Base-by-base conservation (phyloP, 805 yeast species). In the Grigorovia humatica region DNA sequence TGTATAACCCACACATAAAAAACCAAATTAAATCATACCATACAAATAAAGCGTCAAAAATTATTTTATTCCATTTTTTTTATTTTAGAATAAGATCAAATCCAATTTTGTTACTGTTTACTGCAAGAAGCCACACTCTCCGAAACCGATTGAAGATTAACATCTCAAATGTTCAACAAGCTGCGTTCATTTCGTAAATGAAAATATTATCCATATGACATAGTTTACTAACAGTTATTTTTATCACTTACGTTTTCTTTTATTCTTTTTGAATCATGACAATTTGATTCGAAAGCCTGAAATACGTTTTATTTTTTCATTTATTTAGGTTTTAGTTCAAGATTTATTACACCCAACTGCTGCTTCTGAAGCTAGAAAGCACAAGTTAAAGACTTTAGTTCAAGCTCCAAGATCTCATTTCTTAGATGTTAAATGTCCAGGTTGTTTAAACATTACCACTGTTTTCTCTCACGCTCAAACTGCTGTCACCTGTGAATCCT, bases 381-480 rank as follows among this genome's bases (percentile, higher is more conserved):
- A 93, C 88, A 93, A 93, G 80, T 82, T 90, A 73, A 93, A 91
- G 89, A 83, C 86, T 70, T 85, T 93, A 72, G 99, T 93, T 66
- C 96, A 91, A 76, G 74, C 86, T 60, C 99, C 99, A 77, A 88
- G 98, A 85, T 90, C 98, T 57, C 93, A 80, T 84, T 93, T 93
- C 86, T 90, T 93, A 96, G 99, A 93, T 74, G 99, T 93, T 68
- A 93, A 91, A 78, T 93, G 99, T 79, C 98, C 95, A 77, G 98
- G 99, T 70, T 93, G 99, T 81, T 82, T 91, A 75, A 86, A 84
- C 84, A 93, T 93, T 81, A 89, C 99, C 77, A 91, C 97, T 66
- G 98, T 93, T 65, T 93, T 93, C 86, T 91, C 98, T 61, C 99
- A 93, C 78, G 98, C 99, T 65, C 99, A 93, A 82, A 93, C 99